Evolutionary conservation across 225 moss, liverwort and hornwort genomes (phyloP).

Genomic region (Pleurozium schreberi): DNA sequence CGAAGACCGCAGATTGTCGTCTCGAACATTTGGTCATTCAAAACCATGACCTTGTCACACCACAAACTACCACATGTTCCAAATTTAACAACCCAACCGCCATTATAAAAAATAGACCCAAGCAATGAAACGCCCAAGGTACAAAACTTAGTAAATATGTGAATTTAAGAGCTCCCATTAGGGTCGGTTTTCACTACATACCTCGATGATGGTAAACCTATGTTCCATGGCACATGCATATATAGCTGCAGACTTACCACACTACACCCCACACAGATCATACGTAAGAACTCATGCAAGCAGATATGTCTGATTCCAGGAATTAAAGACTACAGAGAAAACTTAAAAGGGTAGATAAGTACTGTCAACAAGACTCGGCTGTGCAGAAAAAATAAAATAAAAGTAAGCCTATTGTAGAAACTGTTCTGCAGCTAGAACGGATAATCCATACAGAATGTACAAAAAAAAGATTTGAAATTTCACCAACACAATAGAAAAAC

Average conservation of each 20-base stretch:
- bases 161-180: not conserved
- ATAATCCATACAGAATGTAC: not conserved
- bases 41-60: not conserved
- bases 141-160: not conserved
- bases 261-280: conserved; percentile 33
- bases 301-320: not conserved
- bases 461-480: not conserved
- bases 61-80: not conserved
- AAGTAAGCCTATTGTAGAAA: not conserved
- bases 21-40: not conserved
- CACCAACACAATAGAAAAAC: not conserved
- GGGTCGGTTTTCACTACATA: not conserved
- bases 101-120: not conserved
- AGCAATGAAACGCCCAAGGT: not conserved
- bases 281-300: not conserved
- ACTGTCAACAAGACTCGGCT: not conserved
- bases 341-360: not conserved
- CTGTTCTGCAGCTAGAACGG: not conserved
- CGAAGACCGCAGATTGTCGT: not conserved
- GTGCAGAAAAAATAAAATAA: not conserved
- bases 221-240: conserved; percentile 85
- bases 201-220: conserved; percentile 75
- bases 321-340: not conserved
- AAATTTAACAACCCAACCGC: not conserved
- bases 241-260: conserved; percentile 86